Evolutionary conservation across 192 early-diverging fungal species (phyloP), one percentile per base, ranked within the genome.

Genomic region (Backusella sp.): DNA sequence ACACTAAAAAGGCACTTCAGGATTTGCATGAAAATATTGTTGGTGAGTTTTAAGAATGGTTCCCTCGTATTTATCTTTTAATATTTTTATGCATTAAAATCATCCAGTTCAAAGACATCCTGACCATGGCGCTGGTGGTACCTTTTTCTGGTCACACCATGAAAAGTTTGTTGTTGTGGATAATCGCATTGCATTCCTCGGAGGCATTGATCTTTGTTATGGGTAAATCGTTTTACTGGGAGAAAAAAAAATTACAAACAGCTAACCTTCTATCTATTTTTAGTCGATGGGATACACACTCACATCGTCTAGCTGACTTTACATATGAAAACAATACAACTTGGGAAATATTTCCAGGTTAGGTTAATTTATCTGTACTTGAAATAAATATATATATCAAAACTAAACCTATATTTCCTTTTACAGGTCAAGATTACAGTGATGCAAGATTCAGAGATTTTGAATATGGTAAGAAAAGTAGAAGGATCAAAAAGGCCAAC

Each of bases 141-240:
- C 93, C 6, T 89, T 92, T 79, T 94, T 95, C 84, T 97, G 95
- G 95, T 94, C 95, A 23, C 92, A 93, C 78, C 92, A 93, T 73
- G 92, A 92, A 68, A 96, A 96, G 74, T 88, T 92, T 73, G 86
- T 92, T 2, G 85, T 94, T 3, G 83, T 96, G 1, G 94, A 96
- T 81, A 90, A 91, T 74, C 89, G 89, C 37, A 88, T 95, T 75
- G 93, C 92, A 1, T 96, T 95, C 66, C 86, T 96, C 34, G 95
- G 95, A 70, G 95, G 95, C 6, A 86, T 96, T 30, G 95, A 96
- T 80, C 83, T 94, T 35, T 95, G 94, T 83, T 94, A 90, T 84
- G 95, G 95, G 80, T 82, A 72, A 49, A 32, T 74, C 14, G 21
- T 67, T 35, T 67, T 67, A 39, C 37, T 67, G 21, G 14, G 17